Conservation (phyloP, 2,329 filamentous ascomycete genomes). For the Neoascochyta sp. region DNA sequence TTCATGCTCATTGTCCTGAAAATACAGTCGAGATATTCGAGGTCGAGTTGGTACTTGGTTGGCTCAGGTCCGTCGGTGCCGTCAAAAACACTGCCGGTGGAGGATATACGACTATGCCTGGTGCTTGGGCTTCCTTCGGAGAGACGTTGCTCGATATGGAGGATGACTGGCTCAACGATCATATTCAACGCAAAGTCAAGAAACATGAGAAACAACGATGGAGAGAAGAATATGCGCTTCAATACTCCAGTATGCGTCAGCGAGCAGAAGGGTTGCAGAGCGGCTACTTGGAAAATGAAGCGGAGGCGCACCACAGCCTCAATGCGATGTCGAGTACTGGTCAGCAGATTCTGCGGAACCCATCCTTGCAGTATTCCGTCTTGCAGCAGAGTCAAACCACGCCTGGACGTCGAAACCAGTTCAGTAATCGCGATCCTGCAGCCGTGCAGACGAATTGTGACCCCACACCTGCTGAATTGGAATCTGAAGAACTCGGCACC, state of each 20-base stretch:
- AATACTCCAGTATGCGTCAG: conserved; percentile 12
- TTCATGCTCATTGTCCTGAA: conserved; percentile 44
- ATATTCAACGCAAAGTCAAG: conserved; percentile 25
- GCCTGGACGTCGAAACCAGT: too few relatives aligned
- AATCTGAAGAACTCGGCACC: too few relatives aligned
- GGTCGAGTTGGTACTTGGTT: conserved; percentile 29
- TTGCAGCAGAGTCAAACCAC: too few relatives aligned
- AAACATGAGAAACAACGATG: conserved; percentile 19
- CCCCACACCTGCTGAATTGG: too few relatives aligned
- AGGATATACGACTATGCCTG: conserved; percentile 19
- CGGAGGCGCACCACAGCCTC: not conserved
- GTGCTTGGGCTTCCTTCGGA: conserved; percentile 34
- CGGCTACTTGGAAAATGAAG: conserved; percentile 1
- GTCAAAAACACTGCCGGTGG: conserved; percentile 16
- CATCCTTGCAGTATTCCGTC: conserved; percentile 20
- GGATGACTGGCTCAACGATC: conserved; percentile 30
- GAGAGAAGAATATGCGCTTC: conserved; percentile 21
- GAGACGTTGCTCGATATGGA: conserved; percentile 25
- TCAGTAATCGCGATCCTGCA: too few relatives aligned
- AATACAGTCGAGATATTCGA: conserved; percentile 31
- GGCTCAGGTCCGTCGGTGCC: conserved; percentile 27
- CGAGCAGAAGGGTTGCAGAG: not conserved
- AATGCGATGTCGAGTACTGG: conserved; percentile 2
- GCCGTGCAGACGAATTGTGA: too few relatives aligned
- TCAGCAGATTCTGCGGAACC: conserved; percentile 14